phyloP scores from a whole-genome alignment of 768 basidiomycete species.

The Pholiota conissans region DNA sequence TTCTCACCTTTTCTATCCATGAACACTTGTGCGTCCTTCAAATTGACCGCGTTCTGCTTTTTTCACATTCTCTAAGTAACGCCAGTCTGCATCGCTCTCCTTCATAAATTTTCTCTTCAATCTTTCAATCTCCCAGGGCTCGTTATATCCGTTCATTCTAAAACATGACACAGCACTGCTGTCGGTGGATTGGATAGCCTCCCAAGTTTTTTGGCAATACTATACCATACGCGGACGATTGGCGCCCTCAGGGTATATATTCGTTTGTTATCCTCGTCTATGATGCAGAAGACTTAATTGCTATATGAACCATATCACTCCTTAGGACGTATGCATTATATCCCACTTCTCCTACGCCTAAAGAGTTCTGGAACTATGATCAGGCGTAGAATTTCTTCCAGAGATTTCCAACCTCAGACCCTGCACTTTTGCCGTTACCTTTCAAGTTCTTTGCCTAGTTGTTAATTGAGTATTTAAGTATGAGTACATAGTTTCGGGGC shows the following conservation, averaged over 20 bases:
- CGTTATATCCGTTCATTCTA: background rate
- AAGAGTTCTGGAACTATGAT: background rate
- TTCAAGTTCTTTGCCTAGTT: too few relatives aligned
- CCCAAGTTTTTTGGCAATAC: background rate
- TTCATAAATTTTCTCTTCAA: background rate
- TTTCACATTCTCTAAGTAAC: background rate
- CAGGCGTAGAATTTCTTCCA: background rate
- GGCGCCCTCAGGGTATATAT: background rate
- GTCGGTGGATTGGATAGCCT: background rate
- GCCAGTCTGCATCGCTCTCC: background rate
- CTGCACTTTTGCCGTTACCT: background rate
- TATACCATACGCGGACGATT: background rate
- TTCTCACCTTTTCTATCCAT: background rate
- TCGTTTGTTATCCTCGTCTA: background rate
- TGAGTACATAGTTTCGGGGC: background rate
- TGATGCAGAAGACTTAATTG: background rate
- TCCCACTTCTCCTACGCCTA: too few relatives aligned
- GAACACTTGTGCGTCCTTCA: background rate
- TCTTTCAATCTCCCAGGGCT: background rate
- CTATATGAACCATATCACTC: background rate
- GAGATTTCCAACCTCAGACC: background rate
- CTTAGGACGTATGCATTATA: too few relatives aligned
- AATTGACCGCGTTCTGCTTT: background rate
- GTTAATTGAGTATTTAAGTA: constrained; percentile 2
- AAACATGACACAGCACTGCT: background rate